phyloP scores from a whole-genome alignment of 257 asterid species.

The Solanum habrochaites region DNA sequence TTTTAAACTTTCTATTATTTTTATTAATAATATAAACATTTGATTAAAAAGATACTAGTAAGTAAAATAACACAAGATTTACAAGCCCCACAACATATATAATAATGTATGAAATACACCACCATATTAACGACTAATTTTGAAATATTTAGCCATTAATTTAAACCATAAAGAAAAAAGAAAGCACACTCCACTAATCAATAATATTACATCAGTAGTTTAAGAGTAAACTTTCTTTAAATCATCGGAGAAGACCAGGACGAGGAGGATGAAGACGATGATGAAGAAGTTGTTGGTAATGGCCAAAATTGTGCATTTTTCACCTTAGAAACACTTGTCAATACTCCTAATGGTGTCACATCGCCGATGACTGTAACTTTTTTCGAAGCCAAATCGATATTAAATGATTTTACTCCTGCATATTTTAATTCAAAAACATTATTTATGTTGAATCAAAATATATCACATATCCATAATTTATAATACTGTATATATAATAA shows the following conservation, averaged over 20 bases:
- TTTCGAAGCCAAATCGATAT: slow-evolving; percentile 61
- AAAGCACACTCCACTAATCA: not conserved
- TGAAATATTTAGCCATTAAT: not conserved
- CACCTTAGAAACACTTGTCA: slow-evolving; percentile 66
- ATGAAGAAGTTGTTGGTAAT: slow-evolving; percentile 23
- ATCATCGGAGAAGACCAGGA: not conserved
- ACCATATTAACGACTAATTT: not conserved
- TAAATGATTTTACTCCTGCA: slow-evolving; percentile 76
- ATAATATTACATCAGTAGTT: not conserved
- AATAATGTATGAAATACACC: not conserved
- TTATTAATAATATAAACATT: not conserved
- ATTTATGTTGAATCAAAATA: not conserved
- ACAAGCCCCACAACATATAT: not conserved
- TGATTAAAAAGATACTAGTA: not conserved
- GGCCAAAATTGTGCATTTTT: slow-evolving; percentile 81
- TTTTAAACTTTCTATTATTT: not conserved
- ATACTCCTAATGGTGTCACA: slow-evolving; percentile 59
- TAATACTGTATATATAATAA: too few species aligned
- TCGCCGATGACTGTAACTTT: slow-evolving; percentile 67
- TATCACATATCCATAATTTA: not conserved
- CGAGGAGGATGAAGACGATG: slow-evolving; percentile 13
- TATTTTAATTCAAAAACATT: not conserved
- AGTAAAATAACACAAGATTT: not conserved
- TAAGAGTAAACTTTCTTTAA: slow-evolving; percentile 6
- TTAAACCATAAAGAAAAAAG: not conserved